These are phyloP conservation scores for Auxenochlorella pyrenoidosa DNA, from an alignment of 139 green algal species.

Conservation along the genomic window DNA sequence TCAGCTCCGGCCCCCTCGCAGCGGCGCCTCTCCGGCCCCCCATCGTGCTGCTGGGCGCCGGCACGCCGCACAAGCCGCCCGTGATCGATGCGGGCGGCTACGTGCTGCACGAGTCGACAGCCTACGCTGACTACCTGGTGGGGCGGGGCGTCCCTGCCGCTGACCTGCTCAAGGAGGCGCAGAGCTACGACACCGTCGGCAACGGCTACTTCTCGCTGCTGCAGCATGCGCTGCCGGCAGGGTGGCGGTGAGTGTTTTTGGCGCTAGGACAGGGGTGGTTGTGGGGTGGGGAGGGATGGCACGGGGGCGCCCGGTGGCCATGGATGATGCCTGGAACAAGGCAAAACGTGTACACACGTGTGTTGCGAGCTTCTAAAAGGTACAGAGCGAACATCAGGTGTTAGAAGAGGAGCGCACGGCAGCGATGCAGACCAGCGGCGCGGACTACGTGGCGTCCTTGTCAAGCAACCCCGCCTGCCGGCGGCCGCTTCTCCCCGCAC, in stretches of 20 bases:
- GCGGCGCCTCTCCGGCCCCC: not conserved
- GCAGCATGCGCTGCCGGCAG: slow-evolving; percentile 81
- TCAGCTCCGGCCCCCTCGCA: not conserved
- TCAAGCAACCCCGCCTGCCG: not conserved
- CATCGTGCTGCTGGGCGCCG: slow-evolving; percentile 67
- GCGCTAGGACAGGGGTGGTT: no score
- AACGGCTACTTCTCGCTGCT: slow-evolving; percentile 87
- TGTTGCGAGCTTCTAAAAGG: no score
- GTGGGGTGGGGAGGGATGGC: no score
- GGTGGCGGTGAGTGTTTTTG: slow-evolving; percentile 67
- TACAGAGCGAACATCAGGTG: no score
- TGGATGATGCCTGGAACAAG: no score
- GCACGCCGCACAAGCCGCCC: slow-evolving; percentile 86
- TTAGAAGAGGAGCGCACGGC: no score
- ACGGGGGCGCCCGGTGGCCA: no score
- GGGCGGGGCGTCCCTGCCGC: slow-evolving; percentile 39
- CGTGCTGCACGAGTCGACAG: slow-evolving; percentile 79
- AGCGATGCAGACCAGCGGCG: no score
- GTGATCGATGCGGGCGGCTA: slow-evolving; percentile 65
- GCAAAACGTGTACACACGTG: no score
- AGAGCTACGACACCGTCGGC: slow-evolving; percentile 86
- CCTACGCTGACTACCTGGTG: slow-evolving; percentile 75
- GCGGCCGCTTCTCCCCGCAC: no score
- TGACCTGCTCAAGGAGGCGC: slow-evolving; percentile 74
- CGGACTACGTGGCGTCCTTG: no score